Conservation (phyloP, 305 asterid species). For the Solanum hybrid region DNA sequence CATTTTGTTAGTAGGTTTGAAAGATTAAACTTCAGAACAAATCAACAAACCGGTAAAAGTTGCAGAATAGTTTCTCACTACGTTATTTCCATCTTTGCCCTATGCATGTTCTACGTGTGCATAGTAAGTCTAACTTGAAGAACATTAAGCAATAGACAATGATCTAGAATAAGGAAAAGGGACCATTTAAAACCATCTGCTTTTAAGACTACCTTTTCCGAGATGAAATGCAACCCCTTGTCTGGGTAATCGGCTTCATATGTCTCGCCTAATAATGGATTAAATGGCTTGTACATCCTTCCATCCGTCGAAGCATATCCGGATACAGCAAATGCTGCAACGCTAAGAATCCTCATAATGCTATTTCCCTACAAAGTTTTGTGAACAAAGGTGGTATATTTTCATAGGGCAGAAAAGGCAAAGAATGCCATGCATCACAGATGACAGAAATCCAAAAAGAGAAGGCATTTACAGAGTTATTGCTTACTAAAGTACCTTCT, state of each 20-base stretch:
- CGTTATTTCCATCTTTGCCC: not conserved
- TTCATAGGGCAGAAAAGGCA: not conserved
- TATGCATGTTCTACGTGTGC: not conserved
- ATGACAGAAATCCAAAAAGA: not conserved
- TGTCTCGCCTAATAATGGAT: conserved; percentile 24
- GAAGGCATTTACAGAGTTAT: not conserved
- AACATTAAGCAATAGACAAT: not conserved
- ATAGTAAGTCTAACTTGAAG: not conserved
- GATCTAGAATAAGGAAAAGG: not conserved
- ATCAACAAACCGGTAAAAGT: not conserved
- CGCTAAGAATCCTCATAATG: conserved; percentile 18
- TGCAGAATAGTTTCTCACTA: not conserved
- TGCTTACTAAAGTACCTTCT: not conserved
- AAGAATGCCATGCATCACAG: not conserved
- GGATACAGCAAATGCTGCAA: conserved; percentile 24
- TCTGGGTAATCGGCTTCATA: conserved; percentile 27
- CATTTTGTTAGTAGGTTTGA: not conserved
- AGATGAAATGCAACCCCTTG: conserved; percentile 21
- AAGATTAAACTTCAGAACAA: not conserved
- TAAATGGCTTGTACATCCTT: conserved; percentile 19
- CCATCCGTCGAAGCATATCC: conserved; percentile 28
- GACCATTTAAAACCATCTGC: not conserved
- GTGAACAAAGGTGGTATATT: not conserved
- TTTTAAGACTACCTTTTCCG: conserved; percentile 18
- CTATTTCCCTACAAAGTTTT: conserved; percentile 16